These are phyloP conservation scores for Cercospora nicotianae DNA, from an alignment of 2,329 filamentous ascomycete genomes.

Conservation along the genomic window DNA sequence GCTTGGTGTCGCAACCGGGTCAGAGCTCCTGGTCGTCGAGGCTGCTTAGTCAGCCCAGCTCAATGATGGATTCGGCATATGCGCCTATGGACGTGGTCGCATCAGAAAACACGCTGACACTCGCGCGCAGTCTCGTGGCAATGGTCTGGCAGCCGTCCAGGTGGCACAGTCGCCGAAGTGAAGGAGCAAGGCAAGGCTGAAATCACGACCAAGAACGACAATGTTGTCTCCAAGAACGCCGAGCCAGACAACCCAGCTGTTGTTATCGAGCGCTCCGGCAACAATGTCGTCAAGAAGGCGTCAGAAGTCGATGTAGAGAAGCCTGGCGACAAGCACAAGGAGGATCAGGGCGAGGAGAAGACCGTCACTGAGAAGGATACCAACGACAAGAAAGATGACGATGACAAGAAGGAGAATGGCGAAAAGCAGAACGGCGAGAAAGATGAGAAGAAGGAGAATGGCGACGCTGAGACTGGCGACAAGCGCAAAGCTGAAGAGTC, in stretches of 20 bases:
- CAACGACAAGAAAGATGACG: slow-evolving; percentile 31
- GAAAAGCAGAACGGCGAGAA: slow-evolving; percentile 39
- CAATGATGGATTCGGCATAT: slow-evolving; percentile 6
- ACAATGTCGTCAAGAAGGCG: slow-evolving; percentile 65
- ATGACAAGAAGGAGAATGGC: slow-evolving; percentile 39
- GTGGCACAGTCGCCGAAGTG: slow-evolving; percentile 58
- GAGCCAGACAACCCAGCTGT: slow-evolving; percentile 62
- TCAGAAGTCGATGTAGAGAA: slow-evolving; percentile 60
- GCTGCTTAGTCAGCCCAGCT: slow-evolving; percentile 28
- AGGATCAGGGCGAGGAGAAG: slow-evolving; percentile 35
- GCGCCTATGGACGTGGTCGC: background rate
- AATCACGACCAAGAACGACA: slow-evolving; percentile 62
- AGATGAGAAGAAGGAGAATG: slow-evolving; percentile 33
- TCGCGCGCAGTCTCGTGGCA: slow-evolving; percentile 59
- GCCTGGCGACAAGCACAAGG: slow-evolving; percentile 45
- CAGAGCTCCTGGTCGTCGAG: slow-evolving; percentile 16
- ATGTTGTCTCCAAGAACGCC: slow-evolving; percentile 64
- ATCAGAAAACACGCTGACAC: slow-evolving; percentile 13
- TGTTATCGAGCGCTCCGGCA: slow-evolving; percentile 58
- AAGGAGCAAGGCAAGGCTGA: slow-evolving; percentile 60
- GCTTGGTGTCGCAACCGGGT: slow-evolving; percentile 21
- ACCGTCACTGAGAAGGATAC: slow-evolving; percentile 25
- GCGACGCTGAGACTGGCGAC: slow-evolving; percentile 34
- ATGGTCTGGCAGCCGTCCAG: slow-evolving; percentile 58
- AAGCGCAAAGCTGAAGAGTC: slow-evolving; percentile 36